Conservation (phyloP, 306 rosid genomes). For the Quercus wislizeni region DNA sequence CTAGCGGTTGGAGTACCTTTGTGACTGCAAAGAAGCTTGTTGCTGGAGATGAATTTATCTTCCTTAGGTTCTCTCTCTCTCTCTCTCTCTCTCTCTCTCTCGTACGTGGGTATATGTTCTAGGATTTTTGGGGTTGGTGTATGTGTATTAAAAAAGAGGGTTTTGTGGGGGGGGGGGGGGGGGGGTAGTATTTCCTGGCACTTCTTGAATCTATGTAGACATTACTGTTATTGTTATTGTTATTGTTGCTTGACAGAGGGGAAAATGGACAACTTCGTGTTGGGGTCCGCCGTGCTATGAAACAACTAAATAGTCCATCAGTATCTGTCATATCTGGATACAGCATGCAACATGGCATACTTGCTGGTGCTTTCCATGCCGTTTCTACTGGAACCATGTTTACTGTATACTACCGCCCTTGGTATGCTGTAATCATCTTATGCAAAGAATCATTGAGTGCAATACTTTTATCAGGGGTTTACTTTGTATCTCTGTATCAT, state of each 20-base stretch:
- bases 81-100: not conserved
- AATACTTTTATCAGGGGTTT: not conserved
- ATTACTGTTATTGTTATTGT: not conserved
- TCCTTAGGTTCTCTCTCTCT: slow-evolving; percentile 45
- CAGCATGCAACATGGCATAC: slow-evolving; percentile 61
- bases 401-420: slow-evolving; percentile 56
- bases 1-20: slow-evolving; percentile 76
- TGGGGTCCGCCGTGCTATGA: slow-evolving; percentile 47
- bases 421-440: slow-evolving; percentile 42
- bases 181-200: not conserved
- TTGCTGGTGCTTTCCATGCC: slow-evolving; percentile 52
- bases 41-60: slow-evolving; percentile 68
- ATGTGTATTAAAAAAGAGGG: too few species aligned
- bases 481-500: not conserved
- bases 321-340: slow-evolving; percentile 45
- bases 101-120: not conserved
- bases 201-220: not conserved
- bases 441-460: not conserved
- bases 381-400: slow-evolving; percentile 44
- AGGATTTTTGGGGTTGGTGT: not conserved
- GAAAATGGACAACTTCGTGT: slow-evolving; percentile 52
- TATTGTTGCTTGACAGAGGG: slow-evolving; percentile 42
- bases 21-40: slow-evolving; percentile 55
- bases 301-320: slow-evolving; percentile 23
- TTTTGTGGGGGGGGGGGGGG: too few species aligned